Percentiles rank a stretch among this genome's conserved stretches.
These are phyloP conservation scores for Silene coronaria DNA, from an alignment of 179 eudicot genomes.

Conservation along the genomic window DNA sequence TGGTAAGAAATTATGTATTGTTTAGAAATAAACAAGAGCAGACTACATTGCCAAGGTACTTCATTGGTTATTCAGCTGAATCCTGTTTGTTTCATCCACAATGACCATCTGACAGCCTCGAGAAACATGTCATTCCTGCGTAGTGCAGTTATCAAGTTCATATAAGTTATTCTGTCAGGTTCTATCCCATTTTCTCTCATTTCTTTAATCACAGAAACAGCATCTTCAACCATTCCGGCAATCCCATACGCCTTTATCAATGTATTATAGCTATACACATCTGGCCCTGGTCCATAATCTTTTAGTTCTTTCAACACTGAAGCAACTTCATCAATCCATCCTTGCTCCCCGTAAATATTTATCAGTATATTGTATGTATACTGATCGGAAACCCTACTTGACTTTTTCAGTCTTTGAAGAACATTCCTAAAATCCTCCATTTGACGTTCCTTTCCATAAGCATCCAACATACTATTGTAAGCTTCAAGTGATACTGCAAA, in stretches of 20 bases:
- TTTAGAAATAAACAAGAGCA: conserved; percentile 11
- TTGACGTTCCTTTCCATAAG: conserved; percentile 71
- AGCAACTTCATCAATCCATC: conserved; percentile 87
- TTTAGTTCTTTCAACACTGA: conserved; percentile 60
- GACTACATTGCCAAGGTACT: conserved; percentile 14
- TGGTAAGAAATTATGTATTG: background rate
- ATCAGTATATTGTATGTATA: conserved; percentile 84
- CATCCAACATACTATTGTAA: conserved; percentile 86
- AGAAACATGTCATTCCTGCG: conserved; percentile 71
- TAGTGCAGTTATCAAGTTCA: conserved; percentile 57
- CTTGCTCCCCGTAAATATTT: conserved; percentile 78
- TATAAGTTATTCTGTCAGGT: conserved; percentile 69
- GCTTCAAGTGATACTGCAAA: conserved; percentile 89
- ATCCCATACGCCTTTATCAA: conserved; percentile 95
- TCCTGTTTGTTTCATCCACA: conserved; percentile 92
- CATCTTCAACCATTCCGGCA: conserved; percentile 95
- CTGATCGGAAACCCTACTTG: conserved; percentile 45
- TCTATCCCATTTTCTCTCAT: conserved; percentile 71
- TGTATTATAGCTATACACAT: conserved; percentile 83
- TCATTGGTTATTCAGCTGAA: conserved; percentile 32
- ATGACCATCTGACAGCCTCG: conserved; percentile 93
- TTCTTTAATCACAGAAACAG: conserved; percentile 65
- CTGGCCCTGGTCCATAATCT: conserved; percentile 62
- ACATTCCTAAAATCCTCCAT: conserved; percentile 68
- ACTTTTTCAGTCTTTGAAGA: conserved; percentile 63